Evolutionary conservation across 2,329 filamentous ascomycete genomes (phyloP).

Genomic region (Trichoderma atroviride): DNA sequence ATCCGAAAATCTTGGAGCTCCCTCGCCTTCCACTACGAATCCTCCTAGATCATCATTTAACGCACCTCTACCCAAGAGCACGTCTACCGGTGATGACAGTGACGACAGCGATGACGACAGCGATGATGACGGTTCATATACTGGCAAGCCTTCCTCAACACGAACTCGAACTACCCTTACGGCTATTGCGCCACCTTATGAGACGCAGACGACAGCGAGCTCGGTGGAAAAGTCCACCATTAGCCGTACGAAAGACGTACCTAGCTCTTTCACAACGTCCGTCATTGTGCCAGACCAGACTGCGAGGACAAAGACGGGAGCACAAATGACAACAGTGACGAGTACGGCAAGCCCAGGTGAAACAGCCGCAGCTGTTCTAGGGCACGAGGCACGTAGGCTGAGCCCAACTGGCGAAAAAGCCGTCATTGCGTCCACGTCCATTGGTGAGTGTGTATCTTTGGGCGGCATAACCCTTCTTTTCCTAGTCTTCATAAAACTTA

Average conservation of each 20-base stretch:
- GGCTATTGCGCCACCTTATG: not conserved
- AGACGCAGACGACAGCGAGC: not conserved
- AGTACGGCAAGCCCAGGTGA: not conserved
- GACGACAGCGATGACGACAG: not conserved
- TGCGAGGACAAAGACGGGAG: not conserved
- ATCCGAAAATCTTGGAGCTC: constrained; percentile 6
- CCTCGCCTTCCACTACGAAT: not conserved
- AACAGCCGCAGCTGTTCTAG: not conserved
- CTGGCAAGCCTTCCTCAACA: not conserved
- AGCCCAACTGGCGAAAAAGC: constrained; percentile 27
- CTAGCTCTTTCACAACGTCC: not conserved
- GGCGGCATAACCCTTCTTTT: not conserved
- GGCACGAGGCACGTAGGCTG: not conserved
- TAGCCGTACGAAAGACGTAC: not conserved
- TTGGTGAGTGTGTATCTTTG: constrained; percentile 28
- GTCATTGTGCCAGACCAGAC: not conserved
- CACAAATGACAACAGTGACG: not conserved
- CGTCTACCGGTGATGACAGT: not conserved
- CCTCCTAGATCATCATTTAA: not conserved
- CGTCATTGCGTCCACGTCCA: constrained; percentile 30
- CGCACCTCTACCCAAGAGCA: not conserved
- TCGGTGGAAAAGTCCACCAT: not conserved
- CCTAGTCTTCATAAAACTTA: not conserved
- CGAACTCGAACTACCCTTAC: not conserved
- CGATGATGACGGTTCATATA: not conserved